Evolutionary conservation across 768 basidiomycete species (phyloP).

Genomic region (Panaeolus papilionaceus): DNA sequence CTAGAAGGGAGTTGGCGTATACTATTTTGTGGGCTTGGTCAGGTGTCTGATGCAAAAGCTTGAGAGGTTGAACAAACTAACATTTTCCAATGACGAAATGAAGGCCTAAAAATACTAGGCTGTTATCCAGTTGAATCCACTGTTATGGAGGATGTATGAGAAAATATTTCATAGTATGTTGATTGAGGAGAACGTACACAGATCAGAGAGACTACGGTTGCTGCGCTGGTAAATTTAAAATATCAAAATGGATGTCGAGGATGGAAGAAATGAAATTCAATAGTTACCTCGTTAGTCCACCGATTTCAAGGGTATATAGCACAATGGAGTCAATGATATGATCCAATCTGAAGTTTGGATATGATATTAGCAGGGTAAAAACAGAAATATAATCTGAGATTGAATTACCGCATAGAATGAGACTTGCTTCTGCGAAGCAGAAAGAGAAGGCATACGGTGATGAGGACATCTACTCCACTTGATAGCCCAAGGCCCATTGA

Average conservation of each 20-base stretch:
- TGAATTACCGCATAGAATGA: slow-evolving; percentile 37
- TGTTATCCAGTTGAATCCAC: slow-evolving; percentile 50
- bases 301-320: slow-evolving; percentile 56
- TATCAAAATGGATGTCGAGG: neutral
- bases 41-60: neutral
- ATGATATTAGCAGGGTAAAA: neutral
- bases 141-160: slow-evolving; percentile 20
- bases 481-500: slow-evolving; percentile 55
- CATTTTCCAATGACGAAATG: slow-evolving; percentile 51
- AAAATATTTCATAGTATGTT: neutral
- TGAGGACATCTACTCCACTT: slow-evolving; percentile 48
- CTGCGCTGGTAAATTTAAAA: slow-evolving; percentile 32
- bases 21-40: slow-evolving; percentile 33
- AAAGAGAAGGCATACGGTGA: slow-evolving; percentile 46
- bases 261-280: neutral
- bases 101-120: slow-evolving; percentile 49
- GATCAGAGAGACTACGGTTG: slow-evolving; percentile 50
- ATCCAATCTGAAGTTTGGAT: slow-evolving; percentile 39
- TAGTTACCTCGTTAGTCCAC: slow-evolving; percentile 47
- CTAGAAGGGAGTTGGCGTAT: slow-evolving; percentile 55
- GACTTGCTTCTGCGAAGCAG: slow-evolving; percentile 43
- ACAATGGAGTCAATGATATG: slow-evolving; percentile 48
- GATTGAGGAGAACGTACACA: slow-evolving; percentile 38
- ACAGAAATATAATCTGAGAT: neutral
- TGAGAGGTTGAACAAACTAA: slow-evolving; percentile 23